These are phyloP conservation scores for Suillus plorans DNA, from an alignment of 768 basidiomycete genomes.

Conservation along the genomic window DNA sequence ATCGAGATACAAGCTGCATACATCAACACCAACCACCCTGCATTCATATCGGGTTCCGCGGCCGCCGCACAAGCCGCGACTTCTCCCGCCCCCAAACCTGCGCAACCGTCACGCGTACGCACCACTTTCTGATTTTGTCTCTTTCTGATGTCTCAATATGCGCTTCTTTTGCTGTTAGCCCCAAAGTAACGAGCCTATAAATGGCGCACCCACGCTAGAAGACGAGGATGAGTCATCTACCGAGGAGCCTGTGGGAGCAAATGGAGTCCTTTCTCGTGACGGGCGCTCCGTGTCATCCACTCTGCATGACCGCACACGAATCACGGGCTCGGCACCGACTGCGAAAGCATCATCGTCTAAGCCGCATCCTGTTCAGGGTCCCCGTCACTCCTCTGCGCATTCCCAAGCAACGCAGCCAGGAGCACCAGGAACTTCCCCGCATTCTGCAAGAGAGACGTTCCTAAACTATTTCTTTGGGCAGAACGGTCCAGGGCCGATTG, in stretches of 20 bases:
- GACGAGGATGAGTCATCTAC: constrained; percentile 67
- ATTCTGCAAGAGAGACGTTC: constrained; percentile 84
- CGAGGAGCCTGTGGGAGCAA: constrained; percentile 54
- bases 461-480: constrained; percentile 98
- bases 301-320: constrained; percentile 70
- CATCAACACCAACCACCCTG: constrained; percentile 98
- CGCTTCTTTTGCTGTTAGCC: constrained; percentile 44
- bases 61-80: constrained; percentile 52
- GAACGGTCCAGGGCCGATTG: constrained; percentile 75
- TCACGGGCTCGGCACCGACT: constrained; percentile 38
- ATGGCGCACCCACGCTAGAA: constrained; percentile 48
- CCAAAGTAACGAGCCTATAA: constrained; percentile 59
- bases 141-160: constrained; percentile 15
- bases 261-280: constrained; percentile 53
- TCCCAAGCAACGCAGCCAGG: constrained; percentile 33
- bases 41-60: constrained; percentile 83
- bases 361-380: constrained; percentile 29
- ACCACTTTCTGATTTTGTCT: constrained; percentile 8
- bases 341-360: constrained; percentile 25
- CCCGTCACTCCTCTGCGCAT: constrained; percentile 35
- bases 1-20: constrained; percentile 98
- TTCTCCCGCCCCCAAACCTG: constrained; percentile 41
- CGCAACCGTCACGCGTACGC: constrained; percentile 54
- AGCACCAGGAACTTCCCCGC: constrained; percentile 40
- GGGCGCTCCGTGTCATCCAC: constrained; percentile 77